These are phyloP conservation scores for Didymellaceae sp. DNA, from an alignment of 2,329 filamentous ascomycete species.

Conservation along the genomic window DNA sequence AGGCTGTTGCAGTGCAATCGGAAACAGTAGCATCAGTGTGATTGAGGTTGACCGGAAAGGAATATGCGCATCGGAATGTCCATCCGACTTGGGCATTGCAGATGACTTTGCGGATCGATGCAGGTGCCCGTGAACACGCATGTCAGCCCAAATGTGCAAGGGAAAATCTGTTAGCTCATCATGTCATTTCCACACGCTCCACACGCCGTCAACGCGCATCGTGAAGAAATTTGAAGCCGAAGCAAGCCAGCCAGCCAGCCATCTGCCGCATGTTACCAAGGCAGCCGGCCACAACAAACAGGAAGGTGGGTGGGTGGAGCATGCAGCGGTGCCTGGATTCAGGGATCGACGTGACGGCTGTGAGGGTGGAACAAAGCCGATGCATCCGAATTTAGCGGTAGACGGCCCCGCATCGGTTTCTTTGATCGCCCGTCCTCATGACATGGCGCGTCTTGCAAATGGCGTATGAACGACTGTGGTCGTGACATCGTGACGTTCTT, in stretches of 20 bases:
- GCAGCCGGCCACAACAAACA: conserved; percentile 26
- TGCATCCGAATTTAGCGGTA: conserved; percentile 27
- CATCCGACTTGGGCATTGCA: conserved; percentile 1
- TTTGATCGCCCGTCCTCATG: conserved; percentile 39
- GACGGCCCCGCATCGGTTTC: conserved; percentile 28
- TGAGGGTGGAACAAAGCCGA: conserved; percentile 25
- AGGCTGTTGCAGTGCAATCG: too few species aligned
- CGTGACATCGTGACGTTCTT: conserved; percentile 39
- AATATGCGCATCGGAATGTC: neutral
- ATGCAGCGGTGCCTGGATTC: conserved; percentile 20
- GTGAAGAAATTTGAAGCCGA: conserved; percentile 10
- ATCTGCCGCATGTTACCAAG: too few species aligned
- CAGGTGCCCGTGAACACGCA: conserved; percentile 3
- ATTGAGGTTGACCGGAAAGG: conserved; percentile 4
- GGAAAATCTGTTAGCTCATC: neutral
- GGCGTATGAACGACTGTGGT: conserved; percentile 22
- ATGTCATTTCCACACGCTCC: conserved; percentile 7
- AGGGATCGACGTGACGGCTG: conserved; percentile 16
- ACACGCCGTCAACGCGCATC: conserved; percentile 12
- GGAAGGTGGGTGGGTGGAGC: conserved; percentile 23
- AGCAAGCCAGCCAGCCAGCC: conserved; percentile 7
- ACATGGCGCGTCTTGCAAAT: conserved; percentile 28
- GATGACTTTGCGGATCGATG: neutral
- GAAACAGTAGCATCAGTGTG: neutral
- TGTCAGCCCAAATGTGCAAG: conserved; percentile 5